Conservation (phyloP, 108 stramenopile species). For the Nitzschia sp. region DNA sequence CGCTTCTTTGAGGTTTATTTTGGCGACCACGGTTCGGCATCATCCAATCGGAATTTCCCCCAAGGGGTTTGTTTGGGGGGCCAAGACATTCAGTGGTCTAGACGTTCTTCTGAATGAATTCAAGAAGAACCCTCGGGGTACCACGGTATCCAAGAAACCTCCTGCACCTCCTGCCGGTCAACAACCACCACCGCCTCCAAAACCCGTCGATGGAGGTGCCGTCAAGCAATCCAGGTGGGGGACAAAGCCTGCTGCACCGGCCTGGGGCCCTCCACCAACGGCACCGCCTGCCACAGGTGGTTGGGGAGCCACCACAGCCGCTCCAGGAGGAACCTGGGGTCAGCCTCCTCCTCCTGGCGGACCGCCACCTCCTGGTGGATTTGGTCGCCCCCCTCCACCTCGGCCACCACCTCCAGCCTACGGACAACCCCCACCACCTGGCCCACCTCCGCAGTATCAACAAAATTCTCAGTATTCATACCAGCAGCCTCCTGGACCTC, state of each 20-base stretch:
- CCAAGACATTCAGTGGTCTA: slow-evolving; percentile 54
- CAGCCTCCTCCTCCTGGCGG: slow-evolving; percentile 35
- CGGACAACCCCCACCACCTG: slow-evolving; percentile 33
- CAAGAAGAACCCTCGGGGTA: slow-evolving; percentile 79
- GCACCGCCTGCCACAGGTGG: slow-evolving; percentile 14
- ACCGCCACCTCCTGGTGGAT: slow-evolving; percentile 27
- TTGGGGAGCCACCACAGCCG: slow-evolving; percentile 13
- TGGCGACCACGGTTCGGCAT: slow-evolving; percentile 56
- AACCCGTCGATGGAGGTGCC: slow-evolving; percentile 5
- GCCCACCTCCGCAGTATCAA: slow-evolving; percentile 32
- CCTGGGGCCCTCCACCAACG: slow-evolving; percentile 22
- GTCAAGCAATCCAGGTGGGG: slow-evolving; percentile 35
- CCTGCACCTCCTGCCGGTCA: slow-evolving; percentile 12
- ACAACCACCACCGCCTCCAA: slow-evolving; percentile 13
- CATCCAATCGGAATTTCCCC: slow-evolving; percentile 81
- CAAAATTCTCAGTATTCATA: slow-evolving; percentile 24
- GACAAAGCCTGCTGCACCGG: slow-evolving; percentile 30
- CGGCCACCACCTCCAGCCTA: slow-evolving; percentile 38
- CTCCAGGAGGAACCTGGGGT: slow-evolving; percentile 19
- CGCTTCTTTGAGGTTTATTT: slow-evolving; percentile 69
- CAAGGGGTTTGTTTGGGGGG: slow-evolving; percentile 74
- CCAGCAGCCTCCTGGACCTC: slow-evolving; percentile 27
- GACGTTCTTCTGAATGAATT: slow-evolving; percentile 80
- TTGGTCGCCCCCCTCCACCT: slow-evolving; percentile 26
- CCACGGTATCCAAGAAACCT: slow-evolving; percentile 19